Base-by-base conservation (phyloP, 306 rosid genomes). In the Phaseolus lunatus region DNA sequence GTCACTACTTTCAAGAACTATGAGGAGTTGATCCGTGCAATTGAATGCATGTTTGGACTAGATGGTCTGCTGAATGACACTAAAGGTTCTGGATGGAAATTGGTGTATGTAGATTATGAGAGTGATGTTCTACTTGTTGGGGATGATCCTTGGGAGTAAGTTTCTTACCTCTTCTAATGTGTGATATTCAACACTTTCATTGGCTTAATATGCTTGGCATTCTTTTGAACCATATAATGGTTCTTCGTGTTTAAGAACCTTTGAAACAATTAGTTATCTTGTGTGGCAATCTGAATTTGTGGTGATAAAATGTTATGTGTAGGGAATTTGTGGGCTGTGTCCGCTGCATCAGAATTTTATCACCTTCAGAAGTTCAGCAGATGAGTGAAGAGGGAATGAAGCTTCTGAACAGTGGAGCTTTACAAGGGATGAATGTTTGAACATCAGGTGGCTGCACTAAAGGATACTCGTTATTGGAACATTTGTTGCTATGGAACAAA, bases 101-200 rank as follows among this genome's bases (percentile, higher is more conserved):
- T 94, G 82, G 97, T 94, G 24, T 94, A 94, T 45, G 98, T 94
- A 41, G 98, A 94, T 79, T 94, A 89, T 59, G 98, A 94, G 81
- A 90, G 75, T 7, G 98, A 94, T 58, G 98, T 94, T 69, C 88
- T 94, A 13, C 97, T 94, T 64, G 90, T 94, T 45, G 97, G 98
- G 5, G 98, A 94, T 80, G 98, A 94, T 83, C 98, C 98, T 19
- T 94, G 97, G 97, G 98, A 94, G 98, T 94, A 84, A 90, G 96
- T 83, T 82, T 35, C 79, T 66, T 37, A 54, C 70, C 56, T 63
- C 49, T 50, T 31, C 2, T 53, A 20, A 29, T 54, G 39, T 61
- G 27, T 33, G 23, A 31, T 66, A 23, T 50, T 74, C 20, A 27
- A n/a, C 2, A 7, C 35, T 16, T 19, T 12, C 10, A 37, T 2